phyloP scores from a whole-genome alignment of 805 yeast genomes.

The Lipomyces chichibuensis region DNA sequence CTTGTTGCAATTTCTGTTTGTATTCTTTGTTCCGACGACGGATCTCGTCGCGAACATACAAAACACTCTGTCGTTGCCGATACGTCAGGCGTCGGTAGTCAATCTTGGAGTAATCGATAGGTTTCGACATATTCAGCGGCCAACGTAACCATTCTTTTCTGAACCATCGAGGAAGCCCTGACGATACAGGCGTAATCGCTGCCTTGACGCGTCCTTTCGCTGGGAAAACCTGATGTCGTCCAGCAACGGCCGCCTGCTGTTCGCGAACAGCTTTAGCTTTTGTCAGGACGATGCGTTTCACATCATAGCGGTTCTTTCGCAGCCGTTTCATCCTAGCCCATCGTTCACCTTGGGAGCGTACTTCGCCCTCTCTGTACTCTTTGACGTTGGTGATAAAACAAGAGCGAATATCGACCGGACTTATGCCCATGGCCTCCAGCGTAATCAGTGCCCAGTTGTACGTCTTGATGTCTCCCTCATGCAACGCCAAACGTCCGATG shows the following conservation, averaged over 20 bases:
- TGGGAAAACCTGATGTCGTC: background rate
- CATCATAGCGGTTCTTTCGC: background rate
- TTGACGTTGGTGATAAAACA: background rate
- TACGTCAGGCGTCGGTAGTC: background rate
- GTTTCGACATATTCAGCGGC: background rate
- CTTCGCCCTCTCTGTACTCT: background rate
- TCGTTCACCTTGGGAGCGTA: background rate
- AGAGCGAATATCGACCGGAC: conserved; percentile 13
- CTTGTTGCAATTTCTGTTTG: background rate
- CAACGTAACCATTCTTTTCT: background rate
- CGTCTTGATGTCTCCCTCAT: conserved; percentile 15
- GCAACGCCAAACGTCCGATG: conserved; percentile 19
- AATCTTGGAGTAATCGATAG: background rate
- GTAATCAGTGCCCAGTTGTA: conserved; percentile 26
- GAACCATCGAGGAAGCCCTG: background rate
- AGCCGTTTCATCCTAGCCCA: background rate
- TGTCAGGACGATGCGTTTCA: background rate
- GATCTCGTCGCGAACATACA: background rate
- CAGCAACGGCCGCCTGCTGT: background rate
- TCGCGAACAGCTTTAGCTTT: background rate
- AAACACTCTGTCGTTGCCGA: background rate
- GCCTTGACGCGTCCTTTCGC: background rate
- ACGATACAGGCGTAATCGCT: background rate
- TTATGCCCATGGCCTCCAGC: conserved; percentile 26
- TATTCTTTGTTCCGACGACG: background rate